A percentile compares a stretch with the other conserved stretches of the same genome.
Evolutionary conservation across 495 filamentous ascomycete species (phyloP).

Genomic region (Penicillium odoratum): DNA sequence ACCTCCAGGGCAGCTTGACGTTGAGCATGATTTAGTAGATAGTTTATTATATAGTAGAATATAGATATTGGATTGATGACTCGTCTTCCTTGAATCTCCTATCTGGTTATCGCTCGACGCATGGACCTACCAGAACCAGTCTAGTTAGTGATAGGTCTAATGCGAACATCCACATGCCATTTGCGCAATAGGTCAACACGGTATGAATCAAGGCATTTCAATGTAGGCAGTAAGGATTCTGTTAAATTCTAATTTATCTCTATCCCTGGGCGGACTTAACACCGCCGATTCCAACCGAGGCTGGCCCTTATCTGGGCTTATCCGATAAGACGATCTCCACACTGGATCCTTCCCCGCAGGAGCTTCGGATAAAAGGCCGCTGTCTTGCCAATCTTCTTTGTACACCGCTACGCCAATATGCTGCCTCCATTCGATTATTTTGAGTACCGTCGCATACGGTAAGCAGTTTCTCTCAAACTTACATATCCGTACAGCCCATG

Average conservation of each 20-base stretch:
- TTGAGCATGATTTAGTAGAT: slow-evolving; percentile 6
- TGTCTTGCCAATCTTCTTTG: slow-evolving; percentile 7
- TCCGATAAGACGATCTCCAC: slow-evolving; percentile 16
- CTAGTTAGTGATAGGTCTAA: neutral
- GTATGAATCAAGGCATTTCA: neutral
- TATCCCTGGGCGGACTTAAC: slow-evolving; percentile 17
- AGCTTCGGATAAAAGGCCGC: slow-evolving; percentile 30
- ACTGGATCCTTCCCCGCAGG: slow-evolving; percentile 26
- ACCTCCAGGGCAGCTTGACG: slow-evolving; percentile 23
- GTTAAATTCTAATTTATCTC: too few relatives aligned
- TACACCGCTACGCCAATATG: slow-evolving; percentile 35
- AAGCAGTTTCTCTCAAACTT: slow-evolving; percentile 13
- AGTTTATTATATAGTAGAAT: slow-evolving; percentile 5
- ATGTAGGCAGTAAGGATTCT: neutral
- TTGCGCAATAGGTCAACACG: neutral
- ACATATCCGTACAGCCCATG: neutral
- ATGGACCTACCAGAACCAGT: neutral
- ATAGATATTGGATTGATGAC: neutral
- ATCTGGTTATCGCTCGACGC: neutral
- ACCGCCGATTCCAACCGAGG: slow-evolving; percentile 18
- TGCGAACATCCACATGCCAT: neutral
- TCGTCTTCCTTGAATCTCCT: neutral
- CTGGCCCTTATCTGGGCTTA: slow-evolving; percentile 16
- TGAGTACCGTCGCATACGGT: slow-evolving; percentile 56
- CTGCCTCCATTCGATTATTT: slow-evolving; percentile 61